Conservation (phyloP, 208 protist genomes). For the Leishmania tropica region DNA sequence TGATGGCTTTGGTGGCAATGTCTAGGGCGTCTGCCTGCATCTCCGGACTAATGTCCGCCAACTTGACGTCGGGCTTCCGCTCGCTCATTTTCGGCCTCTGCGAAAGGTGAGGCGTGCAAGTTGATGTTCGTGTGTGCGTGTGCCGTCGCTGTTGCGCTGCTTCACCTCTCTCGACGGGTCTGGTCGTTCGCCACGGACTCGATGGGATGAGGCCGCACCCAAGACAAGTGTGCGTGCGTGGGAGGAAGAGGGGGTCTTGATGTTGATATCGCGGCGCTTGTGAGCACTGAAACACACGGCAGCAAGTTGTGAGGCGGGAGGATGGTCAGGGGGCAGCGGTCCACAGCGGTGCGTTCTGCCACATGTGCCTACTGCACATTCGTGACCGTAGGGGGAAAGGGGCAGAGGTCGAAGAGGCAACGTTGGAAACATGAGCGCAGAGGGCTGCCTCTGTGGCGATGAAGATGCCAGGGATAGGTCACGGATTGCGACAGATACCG, state of each 20-base stretch:
- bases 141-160: neutral
- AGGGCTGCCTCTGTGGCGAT: neutral
- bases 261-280: neutral
- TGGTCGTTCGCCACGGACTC: neutral
- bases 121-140: neutral
- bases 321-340: neutral
- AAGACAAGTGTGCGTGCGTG: neutral
- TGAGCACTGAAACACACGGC: neutral
- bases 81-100: slow-evolving; percentile 58
- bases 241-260: neutral
- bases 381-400: neutral
- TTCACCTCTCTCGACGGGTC: neutral
- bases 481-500: neutral
- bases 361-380: neutral
- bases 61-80: slow-evolving; percentile 90
- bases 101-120: neutral
- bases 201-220: neutral
- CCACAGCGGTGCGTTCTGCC: neutral
- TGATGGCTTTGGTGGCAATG: slow-evolving; percentile 97
- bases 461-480: neutral
- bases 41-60: slow-evolving; percentile 94
- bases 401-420: neutral
- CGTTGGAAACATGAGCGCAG: neutral
- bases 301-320: neutral
- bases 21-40: slow-evolving; percentile 99